A percentile compares a stretch with the other conserved stretches of the same genome.
phyloP scores from a whole-genome alignment of 169 alveolate genomes.

The Eimeria sp. region DNA sequence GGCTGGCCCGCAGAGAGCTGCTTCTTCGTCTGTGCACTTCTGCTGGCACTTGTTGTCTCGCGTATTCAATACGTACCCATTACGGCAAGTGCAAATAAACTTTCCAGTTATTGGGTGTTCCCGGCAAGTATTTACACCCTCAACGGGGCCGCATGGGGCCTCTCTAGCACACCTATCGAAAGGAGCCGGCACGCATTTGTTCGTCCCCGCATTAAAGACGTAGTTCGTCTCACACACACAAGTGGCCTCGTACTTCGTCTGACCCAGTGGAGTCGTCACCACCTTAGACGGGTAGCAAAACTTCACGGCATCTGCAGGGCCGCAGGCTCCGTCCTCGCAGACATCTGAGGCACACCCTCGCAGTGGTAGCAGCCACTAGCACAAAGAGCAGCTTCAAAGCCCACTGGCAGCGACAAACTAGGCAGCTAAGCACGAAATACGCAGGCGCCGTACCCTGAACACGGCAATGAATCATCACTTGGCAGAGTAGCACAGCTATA shows the following conservation, averaged over 20 bases:
- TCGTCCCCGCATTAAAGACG: slow-evolving; percentile 7
- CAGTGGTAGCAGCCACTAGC: background rate
- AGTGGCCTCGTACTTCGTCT: slow-evolving; percentile 58
- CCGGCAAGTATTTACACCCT: slow-evolving; percentile 51
- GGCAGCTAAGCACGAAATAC: no score
- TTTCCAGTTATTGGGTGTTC: slow-evolving; percentile 71
- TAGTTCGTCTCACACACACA: slow-evolving; percentile 35
- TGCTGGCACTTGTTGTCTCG: slow-evolving; percentile 60
- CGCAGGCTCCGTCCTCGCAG: slow-evolving; percentile 47
- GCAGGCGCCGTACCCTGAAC: background rate
- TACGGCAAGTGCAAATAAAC: slow-evolving; percentile 51
- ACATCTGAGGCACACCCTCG: slow-evolving; percentile 12
- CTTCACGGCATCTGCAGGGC: slow-evolving; percentile 67
- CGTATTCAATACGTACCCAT: slow-evolving; percentile 44
- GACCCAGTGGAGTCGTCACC: slow-evolving; percentile 24
- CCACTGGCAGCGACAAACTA: no score
- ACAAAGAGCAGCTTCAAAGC: slow-evolving; percentile 30
- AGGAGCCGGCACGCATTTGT: slow-evolving; percentile 33
- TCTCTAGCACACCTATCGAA: slow-evolving; percentile 35
- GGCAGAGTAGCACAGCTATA: background rate
- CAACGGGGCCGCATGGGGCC: slow-evolving; percentile 59
- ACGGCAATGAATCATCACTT: no score
- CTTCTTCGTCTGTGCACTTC: slow-evolving; percentile 66
- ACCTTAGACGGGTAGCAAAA: slow-evolving; percentile 69
- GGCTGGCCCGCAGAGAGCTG: slow-evolving; percentile 60